Evolutionary conservation across 768 basidiomycete genomes (phyloP).

Genomic region (Termitomyces sp.): DNA sequence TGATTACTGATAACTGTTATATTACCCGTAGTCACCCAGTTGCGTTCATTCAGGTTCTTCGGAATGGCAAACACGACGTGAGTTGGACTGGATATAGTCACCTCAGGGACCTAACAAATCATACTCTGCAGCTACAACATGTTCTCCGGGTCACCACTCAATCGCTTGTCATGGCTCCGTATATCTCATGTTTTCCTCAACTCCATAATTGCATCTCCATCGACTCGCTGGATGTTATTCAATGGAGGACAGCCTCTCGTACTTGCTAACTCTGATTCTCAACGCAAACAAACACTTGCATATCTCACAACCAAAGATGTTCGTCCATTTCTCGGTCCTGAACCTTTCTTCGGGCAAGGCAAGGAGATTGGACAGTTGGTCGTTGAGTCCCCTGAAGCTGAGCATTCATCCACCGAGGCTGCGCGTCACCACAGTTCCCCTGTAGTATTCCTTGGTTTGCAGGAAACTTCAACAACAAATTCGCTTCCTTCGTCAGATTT

Average conservation of each 20-base stretch:
- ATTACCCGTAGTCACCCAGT: background rate
- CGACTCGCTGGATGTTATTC: constrained; percentile 78
- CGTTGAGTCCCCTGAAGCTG: constrained; percentile 23
- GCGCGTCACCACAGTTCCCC: constrained; percentile 56
- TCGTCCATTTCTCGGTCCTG: constrained; percentile 59
- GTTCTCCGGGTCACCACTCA: constrained; percentile 65
- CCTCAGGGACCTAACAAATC: background rate
- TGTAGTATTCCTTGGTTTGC: constrained; percentile 78
- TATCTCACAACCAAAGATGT: constrained; percentile 60
- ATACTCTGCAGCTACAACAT: constrained; percentile 25
- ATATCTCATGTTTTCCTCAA: constrained; percentile 75
- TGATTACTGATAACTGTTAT: background rate
- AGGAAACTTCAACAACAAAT: constrained; percentile 47
- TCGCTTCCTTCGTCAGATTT: constrained; percentile 69
- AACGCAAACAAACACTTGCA: constrained; percentile 36
- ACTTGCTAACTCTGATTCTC: constrained; percentile 30
- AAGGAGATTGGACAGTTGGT: constrained; percentile 39
- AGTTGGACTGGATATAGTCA: background rate
- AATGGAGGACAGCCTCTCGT: constrained; percentile 69
- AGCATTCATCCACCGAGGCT: constrained; percentile 42
- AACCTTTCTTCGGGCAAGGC: constrained; percentile 72
- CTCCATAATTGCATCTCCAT: constrained; percentile 52
- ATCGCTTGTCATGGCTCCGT: constrained; percentile 81
- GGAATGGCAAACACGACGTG: constrained; percentile 15
- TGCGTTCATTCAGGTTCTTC: background rate